Percentiles rank a stretch among this genome's conserved stretches.
Evolutionary conservation across 345 rosid genomes (phyloP).

Genomic region (Citrus sp.): DNA sequence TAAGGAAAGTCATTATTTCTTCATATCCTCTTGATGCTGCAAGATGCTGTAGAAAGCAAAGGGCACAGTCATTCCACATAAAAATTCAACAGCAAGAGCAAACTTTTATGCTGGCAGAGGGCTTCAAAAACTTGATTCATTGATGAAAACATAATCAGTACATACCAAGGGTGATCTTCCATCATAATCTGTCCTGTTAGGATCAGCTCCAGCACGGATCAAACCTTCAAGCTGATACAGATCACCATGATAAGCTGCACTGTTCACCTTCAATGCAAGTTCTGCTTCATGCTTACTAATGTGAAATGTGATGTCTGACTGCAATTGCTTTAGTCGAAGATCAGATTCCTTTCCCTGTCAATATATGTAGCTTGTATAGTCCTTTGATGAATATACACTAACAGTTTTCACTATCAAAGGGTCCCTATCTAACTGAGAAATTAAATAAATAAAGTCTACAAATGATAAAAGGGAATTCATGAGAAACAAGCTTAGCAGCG

Average conservation of each 20-base stretch:
- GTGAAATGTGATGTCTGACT: conserved; percentile 78
- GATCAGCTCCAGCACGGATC: conserved; percentile 84
- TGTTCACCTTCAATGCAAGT: conserved; percentile 83
- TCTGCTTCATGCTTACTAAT: conserved; percentile 96
- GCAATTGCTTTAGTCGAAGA: conserved; percentile 68
- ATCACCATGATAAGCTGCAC: conserved; percentile 84
- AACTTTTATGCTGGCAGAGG: no score
- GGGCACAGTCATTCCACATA: background rate
- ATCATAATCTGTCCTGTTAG: conserved; percentile 88
- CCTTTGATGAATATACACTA: background rate
- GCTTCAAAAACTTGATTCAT: no score
- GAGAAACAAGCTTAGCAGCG: background rate
- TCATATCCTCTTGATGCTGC: conserved; percentile 82
- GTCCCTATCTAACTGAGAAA: no score
- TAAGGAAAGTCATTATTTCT: conserved; percentile 60
- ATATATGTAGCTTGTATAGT: conserved; percentile 6
- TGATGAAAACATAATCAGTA: background rate
- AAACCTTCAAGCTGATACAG: conserved; percentile 68
- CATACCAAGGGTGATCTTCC: conserved; percentile 91
- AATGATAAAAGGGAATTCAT: no score
- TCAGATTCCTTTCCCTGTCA: conserved; percentile 70
- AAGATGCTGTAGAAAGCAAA: conserved; percentile 63
- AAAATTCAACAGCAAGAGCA: background rate
- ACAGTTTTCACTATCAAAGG: background rate
- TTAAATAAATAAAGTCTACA: no score